These are phyloP conservation scores for Carex littledalei DNA, from an alignment of 176 grass and related monocot genomes.

Conservation along the genomic window DNA sequence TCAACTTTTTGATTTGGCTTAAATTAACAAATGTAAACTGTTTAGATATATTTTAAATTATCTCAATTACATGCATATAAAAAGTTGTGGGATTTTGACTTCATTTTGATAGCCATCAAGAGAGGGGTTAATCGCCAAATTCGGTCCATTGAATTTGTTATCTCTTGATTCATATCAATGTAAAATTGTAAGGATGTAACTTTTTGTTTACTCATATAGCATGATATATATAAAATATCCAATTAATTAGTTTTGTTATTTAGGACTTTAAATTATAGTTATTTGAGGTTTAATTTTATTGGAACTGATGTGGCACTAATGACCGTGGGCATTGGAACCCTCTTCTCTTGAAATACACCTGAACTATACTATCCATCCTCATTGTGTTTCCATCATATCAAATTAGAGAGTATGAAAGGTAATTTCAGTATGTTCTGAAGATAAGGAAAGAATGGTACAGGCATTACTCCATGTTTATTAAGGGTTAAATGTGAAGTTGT, in stretches of 20 bases:
- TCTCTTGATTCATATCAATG: not conserved
- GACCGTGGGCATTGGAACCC: not conserved
- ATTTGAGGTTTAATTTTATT: no score
- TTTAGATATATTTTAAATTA: not conserved
- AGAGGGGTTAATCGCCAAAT: not conserved
- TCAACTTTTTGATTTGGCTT: not conserved
- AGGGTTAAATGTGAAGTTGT: not conserved
- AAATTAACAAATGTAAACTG: not conserved
- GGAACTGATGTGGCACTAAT: no score
- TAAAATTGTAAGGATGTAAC: not conserved
- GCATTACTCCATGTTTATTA: not conserved
- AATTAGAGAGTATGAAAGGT: not conserved
- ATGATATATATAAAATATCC: no score
- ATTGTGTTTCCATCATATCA: not conserved
- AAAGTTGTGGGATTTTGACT: not conserved
- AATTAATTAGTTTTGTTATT: no score
- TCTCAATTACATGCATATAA: not conserved
- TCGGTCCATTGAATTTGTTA: not conserved
- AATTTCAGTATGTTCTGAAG: not conserved
- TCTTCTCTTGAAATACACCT: no score
- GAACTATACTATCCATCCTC: not conserved
- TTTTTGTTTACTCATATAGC: not conserved
- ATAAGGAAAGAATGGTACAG: no score
- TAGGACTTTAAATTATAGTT: no score
- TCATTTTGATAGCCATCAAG: not conserved